These are phyloP conservation scores for Cymbopogon flexuosus DNA, from an alignment of 202 grass and related monocot species.

Conservation along the genomic window DNA sequence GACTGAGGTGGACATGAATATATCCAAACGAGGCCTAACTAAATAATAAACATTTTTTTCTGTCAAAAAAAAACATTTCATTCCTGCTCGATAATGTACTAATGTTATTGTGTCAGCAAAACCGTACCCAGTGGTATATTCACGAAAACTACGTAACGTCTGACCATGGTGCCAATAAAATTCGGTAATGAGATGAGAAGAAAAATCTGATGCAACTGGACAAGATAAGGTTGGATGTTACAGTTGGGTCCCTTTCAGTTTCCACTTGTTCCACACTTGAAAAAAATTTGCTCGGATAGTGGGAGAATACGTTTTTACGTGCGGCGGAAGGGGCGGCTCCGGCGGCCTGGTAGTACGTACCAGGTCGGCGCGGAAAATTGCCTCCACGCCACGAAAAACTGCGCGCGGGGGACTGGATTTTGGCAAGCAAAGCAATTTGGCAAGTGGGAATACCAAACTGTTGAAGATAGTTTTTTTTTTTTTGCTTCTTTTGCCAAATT, in stretches of 20 bases:
- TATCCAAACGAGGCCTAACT: too few relatives aligned
- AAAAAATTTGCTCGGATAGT: background rate
- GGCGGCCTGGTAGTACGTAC: too few relatives aligned
- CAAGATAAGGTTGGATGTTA: slow-evolving; percentile 28
- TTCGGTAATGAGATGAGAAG: background rate
- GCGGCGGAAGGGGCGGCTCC: too few relatives aligned
- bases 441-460: too few relatives aligned
- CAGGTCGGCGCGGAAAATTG: too few relatives aligned
- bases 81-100: background rate
- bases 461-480: too few relatives aligned
- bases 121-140: background rate
- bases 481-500: too few relatives aligned
- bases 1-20: too few relatives aligned
- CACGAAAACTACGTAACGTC: slow-evolving; percentile 1
- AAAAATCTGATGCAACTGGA: slow-evolving; percentile 16
- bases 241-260: background rate
- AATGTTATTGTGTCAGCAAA: background rate
- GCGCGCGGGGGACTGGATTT: too few relatives aligned
- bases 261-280: background rate
- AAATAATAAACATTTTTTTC: too few relatives aligned
- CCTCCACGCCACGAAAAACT: too few relatives aligned
- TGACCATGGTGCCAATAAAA: background rate
- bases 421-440: too few relatives aligned
- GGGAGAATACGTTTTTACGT: background rate
- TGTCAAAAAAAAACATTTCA: background rate